Conservation (phyloP, 2,329 filamentous ascomycete species). For the Davidsoniella neocaledoniae region DNA sequence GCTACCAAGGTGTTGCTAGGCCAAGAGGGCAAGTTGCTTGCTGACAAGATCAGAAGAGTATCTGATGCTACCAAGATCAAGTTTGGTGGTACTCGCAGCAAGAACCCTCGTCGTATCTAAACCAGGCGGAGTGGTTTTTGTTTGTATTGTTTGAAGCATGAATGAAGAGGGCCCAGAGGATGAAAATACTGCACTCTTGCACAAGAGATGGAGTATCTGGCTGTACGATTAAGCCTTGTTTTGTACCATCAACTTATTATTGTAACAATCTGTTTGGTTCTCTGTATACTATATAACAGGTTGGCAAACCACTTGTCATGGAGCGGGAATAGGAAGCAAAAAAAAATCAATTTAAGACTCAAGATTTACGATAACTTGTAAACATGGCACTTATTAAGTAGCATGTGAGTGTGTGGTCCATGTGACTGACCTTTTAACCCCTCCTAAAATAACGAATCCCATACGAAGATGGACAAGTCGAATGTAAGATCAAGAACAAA, state of each 20-base stretch:
- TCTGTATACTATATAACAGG: neutral
- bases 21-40: conserved; percentile 60
- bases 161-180: neutral
- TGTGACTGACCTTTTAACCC: too few species aligned
- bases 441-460: too few species aligned
- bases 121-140: neutral
- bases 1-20: conserved; percentile 80
- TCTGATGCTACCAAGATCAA: conserved; percentile 81
- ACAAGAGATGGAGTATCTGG: neutral
- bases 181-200: neutral
- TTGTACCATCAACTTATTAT: conserved; percentile 20
- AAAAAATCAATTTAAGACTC: neutral
- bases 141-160: too few species aligned
- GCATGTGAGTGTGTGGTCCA: too few species aligned
- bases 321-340: conserved; percentile 14
- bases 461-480: too few species aligned
- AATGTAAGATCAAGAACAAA: too few species aligned
- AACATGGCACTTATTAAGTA: too few species aligned
- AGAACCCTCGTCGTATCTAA: conserved; percentile 61
- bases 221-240: neutral
- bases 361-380: neutral
- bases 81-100: conserved; percentile 85
- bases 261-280: neutral
- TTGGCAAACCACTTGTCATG: neutral
- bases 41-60: conserved; percentile 60